Base-by-base conservation (phyloP, 805 yeast species). In the Candida broadrunensis region DNA sequence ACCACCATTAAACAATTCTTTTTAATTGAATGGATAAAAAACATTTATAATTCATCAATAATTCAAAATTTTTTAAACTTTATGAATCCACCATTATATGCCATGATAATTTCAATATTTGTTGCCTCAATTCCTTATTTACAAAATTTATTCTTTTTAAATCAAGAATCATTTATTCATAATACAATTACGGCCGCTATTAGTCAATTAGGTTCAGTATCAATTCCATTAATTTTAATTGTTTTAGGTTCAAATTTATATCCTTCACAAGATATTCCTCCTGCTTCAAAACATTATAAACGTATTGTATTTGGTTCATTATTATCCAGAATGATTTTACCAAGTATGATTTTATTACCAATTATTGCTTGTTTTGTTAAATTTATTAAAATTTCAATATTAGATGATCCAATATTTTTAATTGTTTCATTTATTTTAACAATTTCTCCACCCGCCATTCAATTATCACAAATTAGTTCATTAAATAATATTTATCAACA, bases 31-130 rank as follows among this genome's bases (percentile, higher is more conserved):
- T 25, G 7, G 14, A 8, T 25, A 9, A 25, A 25, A 25, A 9
- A 11, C 14, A 13, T 25, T 13, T 25, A 25, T 13, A 6, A 25
- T 8, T 25, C 29, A 25, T 25, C 29, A 5, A 25, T 25, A 8
- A n/a, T 25, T 25, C 29, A 25, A 25, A 25, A 25, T n/a, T 25
- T 25, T 25, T 25, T 25, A 25, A 25, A 61, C 6, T 73, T 73
- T 44, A 82, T 85, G 86, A 85, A 85, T 54, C 93, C 95, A n/a
- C 95, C 93, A 13, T 64, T 85, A 41, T 85, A 82, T 63, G 82
- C 95, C 7, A 85, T 85, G 90, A 55, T 81, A 9, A 59, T 80
- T 1, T 75, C 90, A 3, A 77, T 85, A 13, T 39, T 84, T 18
- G 84, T 85, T 41, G 93, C 91, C 3, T 75, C 87, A 0, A 66